phyloP scores from a whole-genome alignment of 345 rosid genomes.

The Eucalyptus curtisii region DNA sequence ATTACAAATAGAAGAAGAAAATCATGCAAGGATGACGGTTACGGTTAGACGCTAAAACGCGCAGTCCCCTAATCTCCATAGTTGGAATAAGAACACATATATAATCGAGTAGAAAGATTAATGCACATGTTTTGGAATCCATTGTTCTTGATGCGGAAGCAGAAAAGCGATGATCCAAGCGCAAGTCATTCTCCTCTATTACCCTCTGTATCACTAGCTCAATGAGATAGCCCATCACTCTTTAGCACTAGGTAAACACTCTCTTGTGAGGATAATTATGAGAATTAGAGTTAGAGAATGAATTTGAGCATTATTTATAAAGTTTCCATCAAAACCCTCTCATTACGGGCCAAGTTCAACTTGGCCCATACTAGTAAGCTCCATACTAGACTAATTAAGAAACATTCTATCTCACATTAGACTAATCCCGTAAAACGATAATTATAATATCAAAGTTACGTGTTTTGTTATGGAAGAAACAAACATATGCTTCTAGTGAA shows the following conservation, averaged over 20 bases:
- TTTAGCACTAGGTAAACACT: fast-evolving
- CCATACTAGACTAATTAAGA: no score
- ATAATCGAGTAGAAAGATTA: no score
- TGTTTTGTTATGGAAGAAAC: not conserved
- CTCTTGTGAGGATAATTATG: no score
- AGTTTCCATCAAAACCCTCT: fast-evolving
- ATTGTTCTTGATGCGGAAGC: fast-evolving
- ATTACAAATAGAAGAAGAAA: no score
- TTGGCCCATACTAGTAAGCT: fast-evolving
- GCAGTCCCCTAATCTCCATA: no score
- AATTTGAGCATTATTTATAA: fast-evolving
- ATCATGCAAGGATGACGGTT: no score
- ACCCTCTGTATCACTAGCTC: fast-evolving
- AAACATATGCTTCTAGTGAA: not conserved
- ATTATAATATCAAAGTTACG: no score
- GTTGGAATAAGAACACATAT: no score
- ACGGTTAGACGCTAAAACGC: no score
- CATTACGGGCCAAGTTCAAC: no score
- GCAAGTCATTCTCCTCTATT: fast-evolving
- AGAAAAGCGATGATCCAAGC: fast-evolving
- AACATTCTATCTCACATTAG: no score
- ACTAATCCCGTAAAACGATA: fast-evolving
- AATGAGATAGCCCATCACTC: fast-evolving
- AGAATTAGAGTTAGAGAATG: no score
- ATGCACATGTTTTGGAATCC: fast-evolving